Evolutionary conservation across 1,284 basidiomycete genomes (phyloP), one percentile per base, ranked within the genome.

Genomic region (Rhodotorula sp.): DNA sequence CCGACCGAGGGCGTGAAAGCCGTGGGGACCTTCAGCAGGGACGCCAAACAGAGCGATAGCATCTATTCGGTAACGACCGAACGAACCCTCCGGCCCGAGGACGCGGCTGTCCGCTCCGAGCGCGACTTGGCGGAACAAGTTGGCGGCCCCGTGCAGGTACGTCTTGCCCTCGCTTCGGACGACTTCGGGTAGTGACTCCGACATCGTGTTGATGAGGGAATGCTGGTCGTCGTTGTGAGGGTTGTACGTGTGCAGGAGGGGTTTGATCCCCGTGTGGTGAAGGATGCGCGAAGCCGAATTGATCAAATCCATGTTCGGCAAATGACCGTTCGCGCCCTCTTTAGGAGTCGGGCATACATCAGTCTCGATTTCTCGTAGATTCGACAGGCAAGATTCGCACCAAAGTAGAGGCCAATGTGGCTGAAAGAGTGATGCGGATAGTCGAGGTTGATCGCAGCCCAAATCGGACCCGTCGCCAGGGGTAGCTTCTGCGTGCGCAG

Each of bases 351-450:
- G 22, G 8, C 8, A 24, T 24, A 18, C 44, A n/a, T 20, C 20
- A 26, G n/a, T 33, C 20, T 17, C n/a, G 54, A 3, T 57, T 6
- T 18, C 30, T 14, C 7, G 17, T 37, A 37, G 33, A 37, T 8
- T 37, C 10, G 37, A 42, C 10, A 42, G 37, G 10, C 37, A 22
- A 10, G 29, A n/a, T 24, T 78, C 88, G 64, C 37, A 92, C 93
- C 93, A 81, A 91, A 92, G 81, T 92, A 95, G 18, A 98, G 82
- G 5, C 93, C 93, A 4, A 99, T 83, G 78, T 95, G 91, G 18
- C 90, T 93, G 81, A 98, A 97, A 0, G 94, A 97, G 80, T 99
- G 95, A 2, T 91, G 90, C 2, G 95, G 93, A 79, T 97, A 99
- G 80, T 99, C 96, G 68, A 99, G 87, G 75, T 91, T 91, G 49